Base-by-base conservation (phyloP, 805 yeast species). In the Hanseniaspora singularis region DNA sequence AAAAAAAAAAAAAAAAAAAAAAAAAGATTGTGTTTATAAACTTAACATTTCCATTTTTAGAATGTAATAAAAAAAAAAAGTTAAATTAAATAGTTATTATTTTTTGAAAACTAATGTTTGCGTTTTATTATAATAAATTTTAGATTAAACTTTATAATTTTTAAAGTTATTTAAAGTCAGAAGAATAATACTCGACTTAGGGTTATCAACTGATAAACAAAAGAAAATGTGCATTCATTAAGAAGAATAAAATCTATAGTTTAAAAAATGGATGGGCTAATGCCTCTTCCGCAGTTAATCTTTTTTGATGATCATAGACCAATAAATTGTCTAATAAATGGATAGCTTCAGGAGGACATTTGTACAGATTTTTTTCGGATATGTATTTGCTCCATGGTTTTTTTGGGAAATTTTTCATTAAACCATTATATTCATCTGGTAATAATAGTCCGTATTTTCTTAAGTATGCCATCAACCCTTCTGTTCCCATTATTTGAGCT, bases 201-300 rank as follows among this genome's bases (percentile, higher is more conserved):
- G n/a, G n/a, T n/a, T n/a, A n/a, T n/a, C n/a, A n/a, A n/a, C n/a
- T n/a, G n/a, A n/a, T n/a, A n/a, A n/a, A n/a, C 26, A 22, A 22
- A 14, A 31, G 23, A 46, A 5, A 22, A 20, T 22, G 9, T 34
- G 28, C 33, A n/a, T 31, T 19, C 27, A 38, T 40, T 46, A 42
- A 30, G 32, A 38, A 4, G 16, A 33, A 16, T 32, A 12, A 18
- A 49, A 48, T 55, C 37, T 57, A 53, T 16, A 55, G 53, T 50
- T 72, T 72, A 64, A 81, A 80, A 59, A 79, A 81, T 10, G 70
- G 68, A 64, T 87, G 95, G 3, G 61, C 73, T 86, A 85, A 76
- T 15, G 95, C 94, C 62, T 87, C 95, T 61, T 73, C 69, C 2
- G 96, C 95, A 4, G 96, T 87, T 50, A 84, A 69, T 57, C 96